phyloP scores from a whole-genome alignment of 768 basidiomycete genomes.

The Calocera viscosa region DNA sequence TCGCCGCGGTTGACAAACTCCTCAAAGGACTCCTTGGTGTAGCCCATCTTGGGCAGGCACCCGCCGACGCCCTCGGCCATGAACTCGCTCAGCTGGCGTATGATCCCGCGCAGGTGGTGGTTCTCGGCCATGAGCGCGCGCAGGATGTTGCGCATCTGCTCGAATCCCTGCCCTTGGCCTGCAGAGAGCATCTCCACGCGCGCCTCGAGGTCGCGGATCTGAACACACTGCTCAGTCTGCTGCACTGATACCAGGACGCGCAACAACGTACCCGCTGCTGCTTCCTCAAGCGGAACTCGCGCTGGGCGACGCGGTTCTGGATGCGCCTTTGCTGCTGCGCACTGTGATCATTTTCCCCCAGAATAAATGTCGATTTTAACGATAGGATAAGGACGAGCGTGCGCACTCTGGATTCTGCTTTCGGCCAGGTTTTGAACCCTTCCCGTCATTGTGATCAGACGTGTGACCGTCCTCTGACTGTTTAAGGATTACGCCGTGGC shows the following conservation, averaged over 20 bases:
- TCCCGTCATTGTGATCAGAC: conserved; percentile 18
- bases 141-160: conserved; percentile 69
- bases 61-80: conserved; percentile 82
- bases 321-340: conserved; percentile 20
- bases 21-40: conserved; percentile 49
- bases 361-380: neutral
- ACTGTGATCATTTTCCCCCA: neutral
- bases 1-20: conserved; percentile 73
- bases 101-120: conserved; percentile 62
- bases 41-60: conserved; percentile 39
- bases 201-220: conserved; percentile 94
- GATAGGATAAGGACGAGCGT: neutral
- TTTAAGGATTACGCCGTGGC: neutral
- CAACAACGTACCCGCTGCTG: conserved; percentile 55
- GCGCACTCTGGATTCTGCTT: conserved; percentile 71
- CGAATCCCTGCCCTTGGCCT: conserved; percentile 77
- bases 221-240: conserved; percentile 6
- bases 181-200: conserved; percentile 90
- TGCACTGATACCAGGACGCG: neutral
- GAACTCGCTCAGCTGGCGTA: conserved; percentile 63
- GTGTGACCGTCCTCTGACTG: conserved; percentile 13
- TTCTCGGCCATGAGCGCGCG: conserved; percentile 84
- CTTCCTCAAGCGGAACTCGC: conserved; percentile 84
- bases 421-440: conserved; percentile 61
- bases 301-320: conserved; percentile 52